A percentile compares a stretch with the other conserved stretches of the same genome.
Conservation (phyloP, 345 rosid species). For the Arabis hirsuta region DNA sequence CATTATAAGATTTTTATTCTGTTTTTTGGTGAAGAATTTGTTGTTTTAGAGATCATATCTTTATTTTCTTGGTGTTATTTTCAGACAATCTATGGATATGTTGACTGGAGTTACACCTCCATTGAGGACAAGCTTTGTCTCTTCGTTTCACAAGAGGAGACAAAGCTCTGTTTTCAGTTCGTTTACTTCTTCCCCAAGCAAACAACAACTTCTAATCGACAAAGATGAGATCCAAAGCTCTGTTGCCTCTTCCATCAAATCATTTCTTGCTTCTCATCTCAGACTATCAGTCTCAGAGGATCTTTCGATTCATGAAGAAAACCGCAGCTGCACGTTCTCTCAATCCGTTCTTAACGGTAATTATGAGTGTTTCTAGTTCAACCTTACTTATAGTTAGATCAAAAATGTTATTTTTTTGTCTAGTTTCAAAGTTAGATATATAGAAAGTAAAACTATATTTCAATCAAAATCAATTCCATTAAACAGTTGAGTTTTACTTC, state of each 20-base stretch:
- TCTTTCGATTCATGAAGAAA: constrained; percentile 28
- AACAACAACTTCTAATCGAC: constrained; percentile 25
- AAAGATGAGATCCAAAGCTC: constrained; percentile 28
- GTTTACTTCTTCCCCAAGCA: constrained; percentile 27
- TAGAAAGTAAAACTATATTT: too few relatives aligned
- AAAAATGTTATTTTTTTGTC: not conserved
- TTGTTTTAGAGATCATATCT: not conserved
- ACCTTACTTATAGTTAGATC: not conserved
- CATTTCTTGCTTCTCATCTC: constrained; percentile 39
- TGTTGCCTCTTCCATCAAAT: constrained; percentile 28
- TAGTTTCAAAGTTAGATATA: too few relatives aligned
- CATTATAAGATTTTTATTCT: constrained; percentile 34
- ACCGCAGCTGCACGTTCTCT: constrained; percentile 46
- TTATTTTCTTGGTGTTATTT: not conserved
- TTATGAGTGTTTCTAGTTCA: not conserved
- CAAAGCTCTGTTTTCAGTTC: constrained; percentile 29
- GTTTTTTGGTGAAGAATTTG: constrained; percentile 34
- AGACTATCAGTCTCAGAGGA: constrained; percentile 40
- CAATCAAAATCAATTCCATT: not conserved
- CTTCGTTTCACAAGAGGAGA: constrained; percentile 38
- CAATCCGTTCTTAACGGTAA: constrained; percentile 72
- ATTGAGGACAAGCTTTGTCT: constrained; percentile 16
- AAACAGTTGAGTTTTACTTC: not conserved
- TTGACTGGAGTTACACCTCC: constrained; percentile 54
- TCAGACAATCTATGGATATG: constrained; percentile 59